Conservation (phyloP, 441 rosid species). For the Kokia cookei region DNA sequence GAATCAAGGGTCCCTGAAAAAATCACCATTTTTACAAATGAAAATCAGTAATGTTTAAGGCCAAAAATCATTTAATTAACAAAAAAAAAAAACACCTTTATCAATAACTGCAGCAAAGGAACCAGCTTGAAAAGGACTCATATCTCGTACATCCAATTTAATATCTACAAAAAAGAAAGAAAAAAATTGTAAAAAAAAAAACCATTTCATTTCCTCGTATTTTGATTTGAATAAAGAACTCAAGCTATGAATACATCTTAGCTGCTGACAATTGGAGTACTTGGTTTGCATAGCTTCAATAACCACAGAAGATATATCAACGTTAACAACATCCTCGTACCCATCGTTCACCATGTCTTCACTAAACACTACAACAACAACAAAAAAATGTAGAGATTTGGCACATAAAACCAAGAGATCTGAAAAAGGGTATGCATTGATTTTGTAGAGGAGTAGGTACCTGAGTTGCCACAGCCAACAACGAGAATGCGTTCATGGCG, state of each 20-base stretch:
- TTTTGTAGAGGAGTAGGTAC: conserved; percentile 12
- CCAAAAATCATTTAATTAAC: not conserved
- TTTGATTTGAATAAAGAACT: not conserved
- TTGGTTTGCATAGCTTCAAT: conserved; percentile 56
- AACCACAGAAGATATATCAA: conserved; percentile 75
- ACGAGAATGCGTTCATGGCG: conserved; percentile 51
- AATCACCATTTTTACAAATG: conserved; percentile 6
- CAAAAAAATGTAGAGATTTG: not conserved
- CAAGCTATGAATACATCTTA: conserved; percentile 44
- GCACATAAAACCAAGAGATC: not conserved
- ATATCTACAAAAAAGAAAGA: conserved; percentile 30
- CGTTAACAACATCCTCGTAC: conserved; percentile 61
- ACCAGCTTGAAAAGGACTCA: conserved; percentile 49
- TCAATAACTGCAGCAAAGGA: conserved; percentile 75
- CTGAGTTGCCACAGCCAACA: conserved; percentile 87
- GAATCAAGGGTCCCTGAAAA: conserved; percentile 82
- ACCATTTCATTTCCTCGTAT: not conserved
- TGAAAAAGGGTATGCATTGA: not conserved
- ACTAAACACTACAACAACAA: conserved; percentile 46
- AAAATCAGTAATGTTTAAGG: conserved; percentile 8
- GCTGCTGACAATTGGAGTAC: conserved; percentile 50
- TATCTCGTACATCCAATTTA: conserved; percentile 74
- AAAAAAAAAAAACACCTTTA: conserved; percentile 43
- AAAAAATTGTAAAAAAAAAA: not conserved
- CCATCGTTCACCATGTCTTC: conserved; percentile 80